Conservation (phyloP, 2,329 filamentous ascomycete species). For the Claviceps digitariae region DNA sequence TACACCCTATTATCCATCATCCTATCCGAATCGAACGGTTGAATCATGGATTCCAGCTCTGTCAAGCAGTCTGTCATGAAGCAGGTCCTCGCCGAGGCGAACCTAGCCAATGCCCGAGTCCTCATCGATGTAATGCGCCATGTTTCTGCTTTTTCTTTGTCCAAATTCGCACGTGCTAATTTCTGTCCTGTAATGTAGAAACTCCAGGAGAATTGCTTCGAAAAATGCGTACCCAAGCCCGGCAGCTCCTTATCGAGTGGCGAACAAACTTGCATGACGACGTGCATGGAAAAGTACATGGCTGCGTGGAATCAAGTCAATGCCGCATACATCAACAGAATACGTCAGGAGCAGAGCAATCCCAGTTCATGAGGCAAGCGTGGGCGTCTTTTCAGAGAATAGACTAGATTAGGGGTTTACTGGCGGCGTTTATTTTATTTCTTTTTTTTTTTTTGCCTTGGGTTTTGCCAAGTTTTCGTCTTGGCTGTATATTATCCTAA, state of each 20-base stretch:
- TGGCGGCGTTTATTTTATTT: background rate
- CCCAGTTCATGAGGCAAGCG: background rate
- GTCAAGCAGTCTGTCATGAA: conserved; percentile 51
- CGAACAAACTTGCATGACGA: conserved; percentile 58
- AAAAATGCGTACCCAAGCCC: conserved; percentile 60
- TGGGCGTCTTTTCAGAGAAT: background rate
- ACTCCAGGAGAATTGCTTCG: conserved; percentile 71
- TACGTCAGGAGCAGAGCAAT: conserved; percentile 42
- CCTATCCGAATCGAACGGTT: background rate
- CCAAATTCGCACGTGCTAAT: conserved; percentile 3
- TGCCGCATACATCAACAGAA: conserved; percentile 48
- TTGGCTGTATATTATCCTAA: background rate
- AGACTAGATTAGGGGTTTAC: background rate
- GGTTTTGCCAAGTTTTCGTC: background rate
- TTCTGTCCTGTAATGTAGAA: conserved; percentile 34
- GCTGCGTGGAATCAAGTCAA: conserved; percentile 64
- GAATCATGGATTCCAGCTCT: conserved; percentile 43
- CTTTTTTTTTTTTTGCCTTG: background rate
- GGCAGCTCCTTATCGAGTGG: conserved; percentile 50
- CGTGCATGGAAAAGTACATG: conserved; percentile 81
- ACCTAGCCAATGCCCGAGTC: conserved; percentile 53
- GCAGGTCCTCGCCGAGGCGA: conserved; percentile 50
- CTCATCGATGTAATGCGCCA: conserved; percentile 48
- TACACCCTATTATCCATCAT: background rate
- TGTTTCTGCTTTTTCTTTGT: too few relatives aligned